Conservation (phyloP, 2,329 filamentous ascomycete species). For the Elsinoe necatrix region DNA sequence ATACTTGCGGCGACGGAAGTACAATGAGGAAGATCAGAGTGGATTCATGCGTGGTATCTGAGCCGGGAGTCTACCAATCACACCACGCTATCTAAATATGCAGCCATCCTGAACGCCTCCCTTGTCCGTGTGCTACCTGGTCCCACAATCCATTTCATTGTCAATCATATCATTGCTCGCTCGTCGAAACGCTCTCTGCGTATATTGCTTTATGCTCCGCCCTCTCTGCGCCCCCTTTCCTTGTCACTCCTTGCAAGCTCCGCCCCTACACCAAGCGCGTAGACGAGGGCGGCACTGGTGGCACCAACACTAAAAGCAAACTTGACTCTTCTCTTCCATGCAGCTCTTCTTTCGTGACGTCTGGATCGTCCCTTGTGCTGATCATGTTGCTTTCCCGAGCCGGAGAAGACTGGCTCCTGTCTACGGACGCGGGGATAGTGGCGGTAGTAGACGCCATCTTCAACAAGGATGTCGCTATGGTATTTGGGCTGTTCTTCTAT, state of each 20-base stretch:
- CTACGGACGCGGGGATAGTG: conserved; percentile 37
- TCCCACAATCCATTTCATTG: conserved; percentile 1
- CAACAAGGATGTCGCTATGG: conserved; percentile 25
- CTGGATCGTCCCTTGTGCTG: not conserved
- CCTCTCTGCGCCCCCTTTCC: conserved; percentile 2
- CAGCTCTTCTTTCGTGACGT: not conserved
- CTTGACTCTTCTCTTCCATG: conserved; percentile 14
- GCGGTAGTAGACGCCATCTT: conserved; percentile 35
- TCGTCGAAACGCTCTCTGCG: not conserved
- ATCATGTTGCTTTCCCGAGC: not conserved
- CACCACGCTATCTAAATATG: conserved; percentile 1
- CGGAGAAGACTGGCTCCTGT: conserved; percentile 19
- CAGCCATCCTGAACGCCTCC: not conserved
- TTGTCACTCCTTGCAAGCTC: conserved; percentile 13
- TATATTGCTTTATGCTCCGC: not conserved
- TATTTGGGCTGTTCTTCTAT: conserved; percentile 19
- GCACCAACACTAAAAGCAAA: conserved; percentile 13
- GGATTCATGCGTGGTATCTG: conserved; percentile 10
- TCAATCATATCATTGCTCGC: not conserved
- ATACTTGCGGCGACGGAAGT: too few relatives aligned
- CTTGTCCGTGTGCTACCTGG: not conserved
- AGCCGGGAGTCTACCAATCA: conserved; percentile 8
- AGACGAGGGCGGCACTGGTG: conserved; percentile 7
- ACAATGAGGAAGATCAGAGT: not conserved
- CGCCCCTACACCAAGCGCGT: conserved; percentile 10